Percentiles rank a stretch among this genome's conserved stretches.
Conservation (phyloP, 1,284 basidiomycete species). For the Cryptococcus sp. region DNA sequence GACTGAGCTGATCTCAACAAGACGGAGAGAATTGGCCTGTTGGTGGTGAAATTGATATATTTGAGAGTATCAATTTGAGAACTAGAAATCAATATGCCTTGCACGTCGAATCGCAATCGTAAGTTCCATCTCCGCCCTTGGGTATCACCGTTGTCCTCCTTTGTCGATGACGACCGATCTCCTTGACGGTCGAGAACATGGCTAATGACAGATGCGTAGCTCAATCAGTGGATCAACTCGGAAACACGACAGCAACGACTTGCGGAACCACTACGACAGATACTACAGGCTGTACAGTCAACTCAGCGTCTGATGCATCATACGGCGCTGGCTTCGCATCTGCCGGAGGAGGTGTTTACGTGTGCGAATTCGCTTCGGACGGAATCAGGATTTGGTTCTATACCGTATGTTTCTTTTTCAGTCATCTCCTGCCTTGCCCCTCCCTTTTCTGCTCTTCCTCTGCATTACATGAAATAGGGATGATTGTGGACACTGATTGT, state of each 20-base stretch:
- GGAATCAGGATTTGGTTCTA: slow-evolving; percentile 68
- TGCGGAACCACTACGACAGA: slow-evolving; percentile 39
- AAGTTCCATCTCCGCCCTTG: not conserved
- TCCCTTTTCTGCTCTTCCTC: too few relatives aligned
- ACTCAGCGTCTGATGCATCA: slow-evolving; percentile 54
- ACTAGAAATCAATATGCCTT: slow-evolving; percentile 41
- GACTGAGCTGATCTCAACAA: slow-evolving; percentile 1
- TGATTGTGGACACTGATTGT: slow-evolving; percentile 4
- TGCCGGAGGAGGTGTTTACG: slow-evolving; percentile 65
- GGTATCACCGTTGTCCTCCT: not conserved
- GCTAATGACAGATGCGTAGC: slow-evolving; percentile 17
- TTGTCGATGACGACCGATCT: not conserved
- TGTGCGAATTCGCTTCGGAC: slow-evolving; percentile 61
- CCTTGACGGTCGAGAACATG: not conserved
- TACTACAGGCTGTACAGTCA: slow-evolving; percentile 62
- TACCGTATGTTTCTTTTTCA: slow-evolving; percentile 52
- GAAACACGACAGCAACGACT: slow-evolving; percentile 24
- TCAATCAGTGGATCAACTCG: slow-evolving; percentile 6
- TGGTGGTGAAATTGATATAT: slow-evolving; percentile 43
- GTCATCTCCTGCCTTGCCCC: not conserved
- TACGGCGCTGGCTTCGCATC: slow-evolving; percentile 64
- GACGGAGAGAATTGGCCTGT: slow-evolving; percentile 38
- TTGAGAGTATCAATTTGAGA: slow-evolving; percentile 41
- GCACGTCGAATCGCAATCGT: slow-evolving; percentile 17
- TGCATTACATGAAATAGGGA: too few relatives aligned